A percentile compares a stretch with the other conserved stretches of the same genome.
These are phyloP conservation scores for Kokia cookei DNA, from an alignment of 441 rosid genomes.

Conservation along the genomic window DNA sequence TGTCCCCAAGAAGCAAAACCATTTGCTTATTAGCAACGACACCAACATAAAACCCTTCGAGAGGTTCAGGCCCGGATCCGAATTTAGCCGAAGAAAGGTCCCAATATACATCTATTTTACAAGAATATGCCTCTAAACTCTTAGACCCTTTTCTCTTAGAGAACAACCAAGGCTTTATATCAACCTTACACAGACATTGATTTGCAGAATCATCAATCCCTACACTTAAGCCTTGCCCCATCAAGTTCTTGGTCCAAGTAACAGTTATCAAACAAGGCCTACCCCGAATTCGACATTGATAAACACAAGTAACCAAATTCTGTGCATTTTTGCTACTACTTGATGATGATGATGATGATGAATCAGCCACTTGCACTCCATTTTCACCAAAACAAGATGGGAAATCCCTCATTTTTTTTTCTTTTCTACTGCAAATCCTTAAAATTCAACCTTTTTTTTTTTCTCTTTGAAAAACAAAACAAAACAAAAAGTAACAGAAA, in stretches of 20 bases:
- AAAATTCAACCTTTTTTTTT: slow-evolving; percentile 14
- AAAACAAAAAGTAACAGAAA: slow-evolving; percentile 3
- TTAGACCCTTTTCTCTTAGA: slow-evolving; percentile 77
- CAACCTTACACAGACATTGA: slow-evolving; percentile 70
- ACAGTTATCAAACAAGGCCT: slow-evolving; percentile 61
- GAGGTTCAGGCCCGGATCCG: slow-evolving; percentile 80
- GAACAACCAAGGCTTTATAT: slow-evolving; percentile 89
- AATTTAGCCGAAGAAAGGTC: slow-evolving; percentile 75
- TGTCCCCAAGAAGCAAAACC: slow-evolving; percentile 75
- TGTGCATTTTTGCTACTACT: slow-evolving; percentile 49
- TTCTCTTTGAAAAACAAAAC: background rate
- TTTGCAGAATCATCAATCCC: slow-evolving; percentile 63
- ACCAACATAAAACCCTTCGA: slow-evolving; percentile 64
- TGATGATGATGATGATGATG: slow-evolving; percentile 52
- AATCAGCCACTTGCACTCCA: slow-evolving; percentile 79
- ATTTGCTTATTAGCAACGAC: slow-evolving; percentile 62
- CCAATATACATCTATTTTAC: slow-evolving; percentile 64
- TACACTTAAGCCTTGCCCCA: slow-evolving; percentile 84
- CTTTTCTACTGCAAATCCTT: slow-evolving; percentile 15
- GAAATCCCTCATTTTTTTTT: slow-evolving; percentile 64
- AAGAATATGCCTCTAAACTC: slow-evolving; percentile 54
- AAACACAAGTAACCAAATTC: slow-evolving; percentile 63
- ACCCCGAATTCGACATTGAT: slow-evolving; percentile 54
- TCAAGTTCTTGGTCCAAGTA: slow-evolving; percentile 74
- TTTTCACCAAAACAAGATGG: slow-evolving; percentile 91